Evolutionary conservation across 306 rosid genomes (phyloP).

Genomic region (Aeschynomene evenia): DNA sequence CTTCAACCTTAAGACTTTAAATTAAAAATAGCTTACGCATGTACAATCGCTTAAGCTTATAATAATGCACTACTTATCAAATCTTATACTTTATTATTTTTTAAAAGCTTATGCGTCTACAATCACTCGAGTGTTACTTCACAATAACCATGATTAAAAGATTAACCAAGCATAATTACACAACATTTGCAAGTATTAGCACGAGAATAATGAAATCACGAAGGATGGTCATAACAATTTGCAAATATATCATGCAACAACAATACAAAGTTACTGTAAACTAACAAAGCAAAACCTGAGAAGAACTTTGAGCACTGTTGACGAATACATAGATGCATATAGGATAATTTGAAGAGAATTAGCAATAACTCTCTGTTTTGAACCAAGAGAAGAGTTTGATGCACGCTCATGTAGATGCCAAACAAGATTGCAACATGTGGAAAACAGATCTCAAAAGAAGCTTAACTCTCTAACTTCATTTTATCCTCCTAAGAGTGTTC

Average conservation of each 20-base stretch:
- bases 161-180: neutral
- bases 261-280: neutral
- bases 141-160: too few species aligned
- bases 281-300: slow-evolving; percentile 8
- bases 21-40: too few species aligned
- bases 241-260: slow-evolving; percentile 9
- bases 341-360: slow-evolving; percentile 13
- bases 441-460: slow-evolving; percentile 18
- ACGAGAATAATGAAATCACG: neutral
- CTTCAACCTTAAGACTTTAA: too few species aligned
- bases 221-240: neutral
- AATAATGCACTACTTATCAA: too few species aligned
- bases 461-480: slow-evolving; percentile 23
- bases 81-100: too few species aligned
- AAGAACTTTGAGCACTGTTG: neutral
- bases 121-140: too few species aligned
- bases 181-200: neutral
- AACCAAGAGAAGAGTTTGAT: slow-evolving; percentile 23
- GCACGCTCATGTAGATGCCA: neutral
- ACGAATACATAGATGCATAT: slow-evolving; percentile 3
- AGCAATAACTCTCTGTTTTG: slow-evolving; percentile 5
- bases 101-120: too few species aligned
- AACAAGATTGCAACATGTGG: slow-evolving; percentile 11
- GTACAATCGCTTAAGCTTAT: too few species aligned
- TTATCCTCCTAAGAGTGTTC: slow-evolving; percentile 63